Evolutionary conservation across 2,329 filamentous ascomycete genomes (phyloP).

Genomic region (Neofusicoccum laricinum): DNA sequence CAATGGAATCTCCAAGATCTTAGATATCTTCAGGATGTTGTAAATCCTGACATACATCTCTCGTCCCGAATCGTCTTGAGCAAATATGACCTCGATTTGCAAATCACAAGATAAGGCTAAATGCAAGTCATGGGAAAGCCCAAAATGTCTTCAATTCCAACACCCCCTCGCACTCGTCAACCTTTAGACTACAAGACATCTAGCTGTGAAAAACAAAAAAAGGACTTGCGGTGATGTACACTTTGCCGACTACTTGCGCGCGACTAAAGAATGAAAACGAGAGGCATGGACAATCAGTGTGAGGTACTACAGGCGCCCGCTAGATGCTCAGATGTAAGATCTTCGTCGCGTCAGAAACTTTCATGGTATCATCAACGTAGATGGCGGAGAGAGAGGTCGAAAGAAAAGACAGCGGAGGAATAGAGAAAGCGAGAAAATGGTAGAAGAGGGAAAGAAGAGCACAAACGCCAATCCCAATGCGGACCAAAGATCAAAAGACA

Average conservation of each 20-base stretch:
- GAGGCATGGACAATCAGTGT: conserved; percentile 10
- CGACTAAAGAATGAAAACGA: conserved; percentile 9
- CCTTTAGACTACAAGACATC: conserved; percentile 11
- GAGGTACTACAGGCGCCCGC: conserved; percentile 9
- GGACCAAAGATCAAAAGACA: background rate
- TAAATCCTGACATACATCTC: too few species aligned
- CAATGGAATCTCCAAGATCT: too few species aligned
- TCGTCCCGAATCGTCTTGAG: too few species aligned
- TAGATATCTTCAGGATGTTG: too few species aligned
- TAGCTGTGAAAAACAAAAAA: background rate
- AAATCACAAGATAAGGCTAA: too few species aligned
- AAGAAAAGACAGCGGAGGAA: background rate
- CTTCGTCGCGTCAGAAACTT: conserved; percentile 10
- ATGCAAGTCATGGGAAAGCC: background rate
- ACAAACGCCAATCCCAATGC: conserved; percentile 12
- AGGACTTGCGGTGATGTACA: conserved; percentile 6
- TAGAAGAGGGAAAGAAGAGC: background rate
- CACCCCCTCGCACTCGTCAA: background rate
- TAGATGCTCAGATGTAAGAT: conserved; percentile 13
- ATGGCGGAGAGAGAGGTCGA: conserved; percentile 3
- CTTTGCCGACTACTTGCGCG: conserved; percentile 2
- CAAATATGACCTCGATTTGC: too few species aligned
- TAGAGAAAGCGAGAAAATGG: background rate
- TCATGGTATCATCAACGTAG: conserved; percentile 16
- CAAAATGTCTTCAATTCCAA: background rate